phyloP scores from a whole-genome alignment of 495 filamentous ascomycete species.

The Margaritispora aquatica region DNA sequence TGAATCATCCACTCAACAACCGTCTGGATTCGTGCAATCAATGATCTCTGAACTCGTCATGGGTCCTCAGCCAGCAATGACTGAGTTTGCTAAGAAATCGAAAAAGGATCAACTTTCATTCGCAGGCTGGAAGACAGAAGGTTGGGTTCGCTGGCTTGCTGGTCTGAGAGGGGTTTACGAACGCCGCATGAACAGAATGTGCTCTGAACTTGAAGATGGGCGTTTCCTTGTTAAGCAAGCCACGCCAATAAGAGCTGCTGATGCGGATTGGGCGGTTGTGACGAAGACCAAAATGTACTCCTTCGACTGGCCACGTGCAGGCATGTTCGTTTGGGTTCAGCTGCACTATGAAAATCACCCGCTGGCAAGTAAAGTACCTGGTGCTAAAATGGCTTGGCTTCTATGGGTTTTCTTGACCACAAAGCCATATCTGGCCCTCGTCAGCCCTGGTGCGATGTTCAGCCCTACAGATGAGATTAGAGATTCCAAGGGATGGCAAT shows the following conservation, averaged over 20 bases:
- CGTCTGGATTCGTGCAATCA: conserved; percentile 80
- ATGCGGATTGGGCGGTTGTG: conserved; percentile 60
- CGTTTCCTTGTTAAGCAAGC: conserved; percentile 49
- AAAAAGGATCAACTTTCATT: conserved; percentile 23
- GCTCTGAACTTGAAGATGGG: conserved; percentile 57
- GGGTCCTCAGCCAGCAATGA: conserved; percentile 47
- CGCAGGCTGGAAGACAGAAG: conserved; percentile 70
- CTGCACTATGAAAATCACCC: conserved; percentile 67
- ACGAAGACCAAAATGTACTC: conserved; percentile 62
- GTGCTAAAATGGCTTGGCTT: conserved; percentile 44
- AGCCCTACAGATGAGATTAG: conserved; percentile 51
- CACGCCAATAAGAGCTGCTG: conserved; percentile 28
- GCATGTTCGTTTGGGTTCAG: conserved; percentile 88
- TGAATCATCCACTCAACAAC: conserved; percentile 72
- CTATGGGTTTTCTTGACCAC: conserved; percentile 69
- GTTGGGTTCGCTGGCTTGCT: conserved; percentile 86
- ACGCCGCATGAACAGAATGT: conserved; percentile 73
- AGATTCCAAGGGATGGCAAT: conserved; percentile 51
- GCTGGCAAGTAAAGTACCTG: conserved; percentile 42
- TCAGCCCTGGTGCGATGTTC: conserved; percentile 66
- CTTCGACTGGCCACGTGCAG: conserved; percentile 75
- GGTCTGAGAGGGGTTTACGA: conserved; percentile 79
- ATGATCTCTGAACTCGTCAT: conserved; percentile 74
- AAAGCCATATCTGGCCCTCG: conserved; percentile 60
- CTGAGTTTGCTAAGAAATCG: conserved; percentile 26